Percentiles rank a stretch among this genome's conserved stretches.
These are phyloP conservation scores for Aspergillus sclerotialis DNA, from an alignment of 2,329 filamentous ascomycete species.

Conservation along the genomic window DNA sequence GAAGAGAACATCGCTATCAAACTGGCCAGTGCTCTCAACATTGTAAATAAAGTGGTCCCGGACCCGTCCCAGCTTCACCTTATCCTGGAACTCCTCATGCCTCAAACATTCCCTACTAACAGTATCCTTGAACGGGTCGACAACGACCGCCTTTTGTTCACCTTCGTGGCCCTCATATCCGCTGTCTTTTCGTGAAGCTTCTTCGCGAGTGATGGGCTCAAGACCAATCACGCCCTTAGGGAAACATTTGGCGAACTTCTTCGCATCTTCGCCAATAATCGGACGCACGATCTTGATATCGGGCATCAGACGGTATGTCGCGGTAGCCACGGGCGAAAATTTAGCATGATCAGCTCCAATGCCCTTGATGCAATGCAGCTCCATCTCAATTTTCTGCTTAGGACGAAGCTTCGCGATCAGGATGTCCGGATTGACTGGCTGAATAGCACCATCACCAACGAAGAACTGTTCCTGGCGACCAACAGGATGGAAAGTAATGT, in stretches of 20 bases:
- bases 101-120: constrained; percentile 89
- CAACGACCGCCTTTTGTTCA: constrained; percentile 79
- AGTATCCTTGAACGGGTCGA: constrained; percentile 85
- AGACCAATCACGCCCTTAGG: constrained; percentile 78
- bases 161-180: constrained; percentile 70
- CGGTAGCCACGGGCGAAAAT: constrained; percentile 92
- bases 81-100: constrained; percentile 87
- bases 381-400: constrained; percentile 75
- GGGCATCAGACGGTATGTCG: constrained; percentile 84
- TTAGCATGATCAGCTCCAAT: constrained; percentile 92
- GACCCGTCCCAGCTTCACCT: constrained; percentile 84
- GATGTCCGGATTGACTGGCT: constrained; percentile 82
- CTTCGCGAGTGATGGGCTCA: constrained; percentile 61
- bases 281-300: constrained; percentile 76
- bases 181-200: constrained; percentile 53
- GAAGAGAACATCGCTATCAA: constrained; percentile 89
- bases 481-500: constrained; percentile 68
- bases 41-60: constrained; percentile 97
- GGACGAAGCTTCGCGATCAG: constrained; percentile 90
- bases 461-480: constrained; percentile 69
- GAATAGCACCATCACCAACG: constrained; percentile 58
- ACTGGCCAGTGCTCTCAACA: constrained; percentile 91
- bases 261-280: constrained; percentile 78
- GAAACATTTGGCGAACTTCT: constrained; percentile 87
- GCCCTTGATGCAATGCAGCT: constrained; percentile 92